These are phyloP conservation scores for Rosa rugosa DNA, from an alignment of 306 rosid species.

Conservation along the genomic window DNA sequence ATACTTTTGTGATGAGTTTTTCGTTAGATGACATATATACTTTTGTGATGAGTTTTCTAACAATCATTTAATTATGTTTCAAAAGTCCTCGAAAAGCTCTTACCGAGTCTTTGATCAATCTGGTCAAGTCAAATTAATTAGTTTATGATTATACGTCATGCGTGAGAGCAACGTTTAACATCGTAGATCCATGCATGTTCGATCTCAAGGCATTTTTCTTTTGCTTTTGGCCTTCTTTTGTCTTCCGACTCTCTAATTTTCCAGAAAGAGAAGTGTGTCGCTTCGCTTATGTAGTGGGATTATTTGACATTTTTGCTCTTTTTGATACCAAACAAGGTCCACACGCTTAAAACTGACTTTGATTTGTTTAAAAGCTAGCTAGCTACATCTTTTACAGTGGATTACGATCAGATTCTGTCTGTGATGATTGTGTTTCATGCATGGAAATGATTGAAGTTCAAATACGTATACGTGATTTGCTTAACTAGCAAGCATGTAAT, in stretches of 20 bases:
- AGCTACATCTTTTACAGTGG: background rate
- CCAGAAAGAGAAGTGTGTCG: background rate
- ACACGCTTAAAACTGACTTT: background rate
- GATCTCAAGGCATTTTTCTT: background rate
- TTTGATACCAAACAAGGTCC: background rate
- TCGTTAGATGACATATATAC: too few relatives aligned
- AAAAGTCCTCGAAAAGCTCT: too few relatives aligned
- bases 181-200: background rate
- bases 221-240: background rate
- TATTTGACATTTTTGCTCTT: background rate
- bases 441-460: background rate
- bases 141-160: background rate
- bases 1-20: background rate
- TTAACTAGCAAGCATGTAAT: background rate
- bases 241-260: background rate
- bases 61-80: background rate
- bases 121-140: background rate
- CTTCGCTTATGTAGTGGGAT: background rate
- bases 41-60: background rate
- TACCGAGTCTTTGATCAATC: background rate
- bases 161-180: background rate
- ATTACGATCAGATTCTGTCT: background rate
- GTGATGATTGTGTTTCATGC: background rate
- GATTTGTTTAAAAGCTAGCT: background rate
- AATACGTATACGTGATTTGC: background rate